Conservation (phyloP, 73 alveolate genomes). For the Breviolum minutum region DNA sequence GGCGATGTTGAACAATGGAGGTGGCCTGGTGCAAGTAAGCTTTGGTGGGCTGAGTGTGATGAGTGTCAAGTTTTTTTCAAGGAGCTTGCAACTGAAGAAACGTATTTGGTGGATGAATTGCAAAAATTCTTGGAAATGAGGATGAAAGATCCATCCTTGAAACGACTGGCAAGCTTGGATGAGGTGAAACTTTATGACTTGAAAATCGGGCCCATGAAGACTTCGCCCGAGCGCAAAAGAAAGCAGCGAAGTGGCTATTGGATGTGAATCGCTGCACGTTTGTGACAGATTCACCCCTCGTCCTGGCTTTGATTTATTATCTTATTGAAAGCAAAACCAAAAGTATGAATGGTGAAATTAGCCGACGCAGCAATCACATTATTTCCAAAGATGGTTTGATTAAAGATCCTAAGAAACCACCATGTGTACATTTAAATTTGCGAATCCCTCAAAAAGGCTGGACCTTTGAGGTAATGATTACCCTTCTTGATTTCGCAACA, state of each 20-base stretch:
- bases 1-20: background rate
- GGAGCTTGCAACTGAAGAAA: background rate
- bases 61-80: background rate
- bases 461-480: slow-evolving; percentile 11
- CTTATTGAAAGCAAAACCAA: background rate
- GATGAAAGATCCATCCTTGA: background rate
- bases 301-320: background rate
- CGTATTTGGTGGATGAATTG: background rate
- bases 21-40: background rate
- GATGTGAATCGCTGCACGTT: slow-evolving; percentile 34
- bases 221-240: slow-evolving; percentile 18
- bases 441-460: background rate
- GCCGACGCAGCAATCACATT: slow-evolving; percentile 1
- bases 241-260: slow-evolving; percentile 1
- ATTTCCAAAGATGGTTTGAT: slow-evolving; percentile 21
- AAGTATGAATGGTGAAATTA: slow-evolving; percentile 1
- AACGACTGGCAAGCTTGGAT: background rate
- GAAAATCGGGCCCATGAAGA: slow-evolving; percentile 27
- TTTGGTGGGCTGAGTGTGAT: no score
- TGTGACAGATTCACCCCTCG: slow-evolving; percentile 20
- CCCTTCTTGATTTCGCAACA: background rate
- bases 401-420: background rate
- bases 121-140: background rate
- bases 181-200: background rate
- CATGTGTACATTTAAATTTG: slow-evolving; percentile 11